Base-by-base conservation (phyloP, 495 filamentous ascomycete genomes). In the Poronia punctata region DNA sequence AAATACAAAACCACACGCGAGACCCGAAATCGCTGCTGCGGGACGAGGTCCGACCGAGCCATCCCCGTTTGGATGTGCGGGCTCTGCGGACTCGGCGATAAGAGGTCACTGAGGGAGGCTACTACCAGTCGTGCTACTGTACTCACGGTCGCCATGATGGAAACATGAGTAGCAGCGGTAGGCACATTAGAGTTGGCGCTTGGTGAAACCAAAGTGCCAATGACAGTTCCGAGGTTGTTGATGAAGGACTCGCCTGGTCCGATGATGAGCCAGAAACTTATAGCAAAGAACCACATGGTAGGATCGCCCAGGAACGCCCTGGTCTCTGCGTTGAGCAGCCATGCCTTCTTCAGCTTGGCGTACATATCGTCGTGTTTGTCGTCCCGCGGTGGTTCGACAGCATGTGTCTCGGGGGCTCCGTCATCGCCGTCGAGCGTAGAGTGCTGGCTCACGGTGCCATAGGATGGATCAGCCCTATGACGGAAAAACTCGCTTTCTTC, bases 241-340 rank as follows among this genome's bases (percentile, higher is more conserved):
- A 96, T 88, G 62, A 95, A 98, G 7, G 88, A 82, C 68, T 98
- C 92, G 14, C 90, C 89, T 0, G 92, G 89, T 3, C 92, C 92
- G 35, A 84, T 87, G 45, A 93, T 85, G 47, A 96, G 72, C 73
- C 96, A 94, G 66, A 98, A 93, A 16, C 90, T 92, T 2, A 80
- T 59, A 0, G 88, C 86, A 42, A 98, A 78, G 65, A 75, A 84
- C 92, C 92, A 97, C 90, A 97, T 95, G 8, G 87, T 93, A 41
- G 75, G 79, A 48, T 98, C 92, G 26, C 71, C 67, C 20, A 98
- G 72, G 59, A 95, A 98, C 5, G 76, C 65, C 3, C 78, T 70
- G 2, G 90, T 96, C 49, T 92, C 90, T 23, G 82, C 80, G 47
- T 96, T 95, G 34, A 96, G 71, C 15, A 95, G 68, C 78, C 80